Evolutionary conservation across 192 early-diverging fungal genomes (phyloP), one percentile per base, ranked within the genome.

Genomic region (Dissophora globulifera): DNA sequence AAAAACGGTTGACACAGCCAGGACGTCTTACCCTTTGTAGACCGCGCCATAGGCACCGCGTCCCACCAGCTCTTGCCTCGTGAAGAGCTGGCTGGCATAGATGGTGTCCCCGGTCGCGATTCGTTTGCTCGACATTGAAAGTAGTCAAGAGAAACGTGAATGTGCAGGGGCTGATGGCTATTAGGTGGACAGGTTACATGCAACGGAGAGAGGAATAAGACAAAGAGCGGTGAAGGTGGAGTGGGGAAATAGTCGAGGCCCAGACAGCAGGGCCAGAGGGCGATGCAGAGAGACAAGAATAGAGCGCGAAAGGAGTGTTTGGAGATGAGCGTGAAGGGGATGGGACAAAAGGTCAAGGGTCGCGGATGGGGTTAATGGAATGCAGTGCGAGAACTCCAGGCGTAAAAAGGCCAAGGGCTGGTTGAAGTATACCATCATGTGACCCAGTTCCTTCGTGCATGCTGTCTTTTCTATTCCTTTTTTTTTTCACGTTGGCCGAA

Each of bases 21-120:
- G 13, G 13, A 38, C 35, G 11, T 13, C 56, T 45, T 83, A 89
- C 87, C 87, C 86, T 82, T 89, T 88, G 64, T 90, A 90, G 26
- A 90, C 89, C 11, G 87, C 85, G n/a, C 89, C 89, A 78, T 89
- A 90, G 22, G 89, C 87, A 53, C 89, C 89, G 58, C 83, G 82
- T 33, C 89, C 89, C 19, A 90, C 79, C 35, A 81, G 63, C 42
- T 86, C 84, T 55, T 84, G 80, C 41, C 79, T 79, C 16, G 82
- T 84, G 55, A 86, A 90, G 31, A 81, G 82, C 43, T 85, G 76
- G 47, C 58, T 69, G 41, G 67, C 81, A 70, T 60, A 64, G 66
- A 78, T 69, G 60, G 76, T 69, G 55, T 68, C 67, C 22, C 65
- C 76, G 25, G 76, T 69, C 33, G 49, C 62, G 49, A 60, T 62